Evolutionary conservation across 2,329 filamentous ascomycete species (phyloP).

Genomic region (Colletotrichum siamense): DNA sequence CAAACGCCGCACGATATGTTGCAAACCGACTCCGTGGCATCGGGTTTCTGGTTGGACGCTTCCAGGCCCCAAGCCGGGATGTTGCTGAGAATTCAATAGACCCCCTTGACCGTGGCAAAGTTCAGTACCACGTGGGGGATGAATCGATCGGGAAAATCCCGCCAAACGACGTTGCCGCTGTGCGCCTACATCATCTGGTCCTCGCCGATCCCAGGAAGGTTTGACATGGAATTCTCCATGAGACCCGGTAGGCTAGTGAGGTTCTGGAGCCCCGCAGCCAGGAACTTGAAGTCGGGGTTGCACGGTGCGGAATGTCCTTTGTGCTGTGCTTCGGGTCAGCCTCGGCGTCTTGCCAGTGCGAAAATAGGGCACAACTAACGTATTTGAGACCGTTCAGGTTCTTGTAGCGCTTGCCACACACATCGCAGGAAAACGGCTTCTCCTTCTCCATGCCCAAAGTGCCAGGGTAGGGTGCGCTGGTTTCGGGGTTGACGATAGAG

Average conservation of each 20-base stretch:
- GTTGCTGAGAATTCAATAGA: background rate
- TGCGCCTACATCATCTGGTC: constrained; percentile 37
- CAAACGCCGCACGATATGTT: constrained; percentile 17
- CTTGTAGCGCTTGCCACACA: constrained; percentile 98
- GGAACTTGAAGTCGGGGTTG: constrained; percentile 75
- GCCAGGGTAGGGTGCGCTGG: constrained; percentile 90
- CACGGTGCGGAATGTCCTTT: constrained; percentile 87
- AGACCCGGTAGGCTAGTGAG: constrained; percentile 31
- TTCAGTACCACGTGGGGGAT: background rate
- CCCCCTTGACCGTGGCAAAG: background rate
- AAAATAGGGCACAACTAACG: constrained; percentile 48
- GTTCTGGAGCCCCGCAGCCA: constrained; percentile 49
- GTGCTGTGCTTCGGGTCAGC: constrained; percentile 49
- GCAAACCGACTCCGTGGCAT: background rate
- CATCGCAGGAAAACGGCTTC: constrained; percentile 97
- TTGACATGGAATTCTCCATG: constrained; percentile 30
- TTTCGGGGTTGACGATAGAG: constrained; percentile 97
- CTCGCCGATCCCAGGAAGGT: constrained; percentile 49
- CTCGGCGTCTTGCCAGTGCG: background rate
- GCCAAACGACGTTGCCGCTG: background rate
- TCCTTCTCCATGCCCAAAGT: constrained; percentile 99
- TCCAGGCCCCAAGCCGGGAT: background rate
- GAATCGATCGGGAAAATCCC: background rate
- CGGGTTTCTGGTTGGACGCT: background rate
- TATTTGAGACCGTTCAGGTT: constrained; percentile 99